Percentiles rank a stretch among this genome's conserved stretches.
Conservation (phyloP, 2,329 filamentous ascomycete genomes). For the Teratosphaeria viscida region DNA sequence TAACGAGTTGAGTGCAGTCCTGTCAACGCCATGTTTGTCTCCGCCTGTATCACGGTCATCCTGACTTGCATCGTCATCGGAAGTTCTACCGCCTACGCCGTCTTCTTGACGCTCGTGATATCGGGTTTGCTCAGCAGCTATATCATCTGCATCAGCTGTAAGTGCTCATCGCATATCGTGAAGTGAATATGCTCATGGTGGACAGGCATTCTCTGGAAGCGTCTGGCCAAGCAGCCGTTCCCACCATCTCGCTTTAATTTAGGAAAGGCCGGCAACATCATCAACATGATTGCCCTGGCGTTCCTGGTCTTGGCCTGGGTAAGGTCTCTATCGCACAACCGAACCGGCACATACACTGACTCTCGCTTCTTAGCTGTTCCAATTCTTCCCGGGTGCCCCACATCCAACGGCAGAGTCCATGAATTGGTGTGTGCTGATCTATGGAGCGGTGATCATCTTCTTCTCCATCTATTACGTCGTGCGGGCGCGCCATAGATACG, state of each 20-base stretch:
- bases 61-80: constrained; percentile 28
- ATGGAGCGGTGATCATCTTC: constrained; percentile 28
- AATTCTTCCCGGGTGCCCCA: constrained; percentile 35
- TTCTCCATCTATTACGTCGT: constrained; percentile 33
- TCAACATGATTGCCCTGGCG: constrained; percentile 27
- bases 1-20: constrained; percentile 9
- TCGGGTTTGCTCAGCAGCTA: constrained; percentile 31
- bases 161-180: background rate
- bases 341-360: background rate
- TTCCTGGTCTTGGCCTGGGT: constrained; percentile 37
- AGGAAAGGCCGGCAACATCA: constrained; percentile 26
- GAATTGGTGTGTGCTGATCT: constrained; percentile 42
- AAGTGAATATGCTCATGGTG: background rate
- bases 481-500: constrained; percentile 20
- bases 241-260: constrained; percentile 30
- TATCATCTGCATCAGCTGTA: constrained; percentile 26
- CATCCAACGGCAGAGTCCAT: constrained; percentile 31
- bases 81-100: constrained; percentile 31
- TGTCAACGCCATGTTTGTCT: constrained; percentile 15
- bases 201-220: constrained; percentile 22
- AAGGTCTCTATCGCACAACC: background rate
- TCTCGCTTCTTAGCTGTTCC: constrained; percentile 27
- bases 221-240: constrained; percentile 24
- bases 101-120: constrained; percentile 31
- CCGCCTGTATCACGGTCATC: constrained; percentile 12